Conservation (phyloP, 495 filamentous ascomycete species). For the Hyaloscypha finlandica region DNA sequence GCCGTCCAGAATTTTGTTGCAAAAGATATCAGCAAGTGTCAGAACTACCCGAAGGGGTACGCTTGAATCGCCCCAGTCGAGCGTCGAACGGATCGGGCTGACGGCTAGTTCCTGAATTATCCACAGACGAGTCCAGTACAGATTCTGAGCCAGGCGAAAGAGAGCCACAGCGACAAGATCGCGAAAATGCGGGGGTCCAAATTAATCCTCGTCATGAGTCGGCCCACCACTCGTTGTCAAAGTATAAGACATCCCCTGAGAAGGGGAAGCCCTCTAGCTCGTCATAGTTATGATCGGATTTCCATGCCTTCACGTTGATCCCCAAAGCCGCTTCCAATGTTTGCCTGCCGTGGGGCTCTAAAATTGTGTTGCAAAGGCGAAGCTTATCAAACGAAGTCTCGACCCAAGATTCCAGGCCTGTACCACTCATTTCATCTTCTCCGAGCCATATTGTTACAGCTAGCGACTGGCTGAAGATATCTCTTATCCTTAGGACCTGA, state of each 20-base stretch:
- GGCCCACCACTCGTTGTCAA: not conserved
- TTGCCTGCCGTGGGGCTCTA: no score
- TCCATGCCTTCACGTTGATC: slow-evolving; percentile 16
- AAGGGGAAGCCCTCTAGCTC: slow-evolving; percentile 18
- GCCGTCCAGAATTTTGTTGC: slow-evolving; percentile 16
- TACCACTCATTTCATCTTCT: slow-evolving; percentile 5
- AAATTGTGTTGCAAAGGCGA: no score
- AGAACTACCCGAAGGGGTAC: slow-evolving; percentile 18
- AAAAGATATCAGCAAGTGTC: slow-evolving; percentile 22
- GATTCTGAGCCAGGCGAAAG: slow-evolving; percentile 14
- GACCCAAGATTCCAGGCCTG: no score
- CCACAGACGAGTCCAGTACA: slow-evolving; percentile 24
- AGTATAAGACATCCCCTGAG: slow-evolving; percentile 1
- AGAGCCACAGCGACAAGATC: slow-evolving; percentile 9
- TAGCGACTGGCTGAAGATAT: not conserved
- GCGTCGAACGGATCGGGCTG: slow-evolving; percentile 20
- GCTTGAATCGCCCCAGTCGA: slow-evolving; percentile 20
- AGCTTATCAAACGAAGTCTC: no score
- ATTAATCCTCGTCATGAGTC: slow-evolving; percentile 15
- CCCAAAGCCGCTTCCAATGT: slow-evolving; percentile 10
- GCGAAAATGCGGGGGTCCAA: slow-evolving; percentile 20
- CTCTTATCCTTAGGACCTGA: no score
- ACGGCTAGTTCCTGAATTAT: slow-evolving; percentile 29
- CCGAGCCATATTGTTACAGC: slow-evolving; percentile 16
- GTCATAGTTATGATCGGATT: slow-evolving; percentile 21